These are phyloP conservation scores for Phytophthora parvispora DNA, from an alignment of 352 stramenopile genomes.

Conservation along the genomic window DNA sequence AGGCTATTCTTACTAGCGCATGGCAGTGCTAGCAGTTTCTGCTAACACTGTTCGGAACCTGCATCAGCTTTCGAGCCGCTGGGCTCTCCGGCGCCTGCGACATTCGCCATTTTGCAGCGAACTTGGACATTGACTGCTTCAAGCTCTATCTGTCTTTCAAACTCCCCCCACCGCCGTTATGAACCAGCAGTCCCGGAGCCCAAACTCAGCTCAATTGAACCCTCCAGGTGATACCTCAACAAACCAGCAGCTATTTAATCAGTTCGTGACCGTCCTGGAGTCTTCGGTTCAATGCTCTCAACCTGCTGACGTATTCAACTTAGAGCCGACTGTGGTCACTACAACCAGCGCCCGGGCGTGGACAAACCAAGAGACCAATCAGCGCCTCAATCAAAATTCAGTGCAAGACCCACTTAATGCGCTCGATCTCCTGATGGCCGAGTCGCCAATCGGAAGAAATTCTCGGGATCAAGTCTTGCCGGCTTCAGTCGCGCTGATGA, in stretches of 20 bases:
- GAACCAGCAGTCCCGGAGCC: conserved; percentile 1
- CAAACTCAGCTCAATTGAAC: neutral
- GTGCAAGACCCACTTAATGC: neutral
- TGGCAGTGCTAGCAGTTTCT: conserved; percentile 15
- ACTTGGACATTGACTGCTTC: conserved; percentile 7
- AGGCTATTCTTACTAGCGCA: conserved; percentile 17
- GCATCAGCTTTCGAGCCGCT: neutral
- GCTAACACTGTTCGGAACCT: conserved; percentile 13
- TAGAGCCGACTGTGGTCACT: conserved; percentile 9
- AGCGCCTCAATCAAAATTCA: neutral
- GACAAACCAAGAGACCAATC: neutral
- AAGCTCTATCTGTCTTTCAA: neutral
- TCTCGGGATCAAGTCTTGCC: conserved; percentile 14
- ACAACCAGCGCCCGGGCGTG: conserved; percentile 2
- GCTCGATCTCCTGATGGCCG: conserved; percentile 2
- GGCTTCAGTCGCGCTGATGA: conserved; percentile 25
- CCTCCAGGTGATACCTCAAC: neutral
- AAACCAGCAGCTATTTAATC: conserved; percentile 2
- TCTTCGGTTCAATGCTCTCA: neutral
- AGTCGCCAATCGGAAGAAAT: neutral
- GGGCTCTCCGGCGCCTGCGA: conserved; percentile 14
- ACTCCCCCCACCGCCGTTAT: conserved; percentile 1
- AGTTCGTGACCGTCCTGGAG: neutral
- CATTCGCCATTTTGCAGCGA: conserved; percentile 29
- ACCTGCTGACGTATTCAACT: neutral